These are phyloP conservation scores for Tricholoma matsutake DNA, from an alignment of 768 basidiomycete species.

Conservation along the genomic window DNA sequence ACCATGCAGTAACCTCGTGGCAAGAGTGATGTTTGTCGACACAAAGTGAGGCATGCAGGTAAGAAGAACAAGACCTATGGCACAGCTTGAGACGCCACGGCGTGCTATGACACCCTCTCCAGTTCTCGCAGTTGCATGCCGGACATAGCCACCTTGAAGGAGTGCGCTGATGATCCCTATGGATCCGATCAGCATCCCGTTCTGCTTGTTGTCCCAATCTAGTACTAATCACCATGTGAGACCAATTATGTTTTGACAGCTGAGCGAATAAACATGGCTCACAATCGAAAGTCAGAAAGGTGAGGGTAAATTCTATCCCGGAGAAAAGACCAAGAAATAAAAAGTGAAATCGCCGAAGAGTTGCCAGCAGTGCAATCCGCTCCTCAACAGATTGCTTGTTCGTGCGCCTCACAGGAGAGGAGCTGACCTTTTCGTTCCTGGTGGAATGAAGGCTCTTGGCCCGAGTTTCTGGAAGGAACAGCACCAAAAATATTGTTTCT, in stretches of 20 bases:
- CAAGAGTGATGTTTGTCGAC: constrained; percentile 36
- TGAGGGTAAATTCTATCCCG: constrained; percentile 94
- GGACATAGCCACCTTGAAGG: constrained; percentile 93
- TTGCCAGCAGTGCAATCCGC: constrained; percentile 54
- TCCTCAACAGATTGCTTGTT: constrained; percentile 37
- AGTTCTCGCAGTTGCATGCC: constrained; percentile 67
- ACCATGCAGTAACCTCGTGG: constrained; percentile 54
- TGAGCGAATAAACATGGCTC: constrained; percentile 29
- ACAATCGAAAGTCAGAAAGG: constrained; percentile 91
- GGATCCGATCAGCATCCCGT: constrained; percentile 78
- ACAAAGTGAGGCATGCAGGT: constrained; percentile 63
- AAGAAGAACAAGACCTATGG: constrained; percentile 66
- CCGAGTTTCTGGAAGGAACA: constrained; percentile 84
- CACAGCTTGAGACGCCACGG: constrained; percentile 74
- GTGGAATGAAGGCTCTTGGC: constrained; percentile 35
- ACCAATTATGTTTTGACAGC: background rate
- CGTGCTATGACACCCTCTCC: constrained; percentile 85
- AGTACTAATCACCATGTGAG: constrained; percentile 51
- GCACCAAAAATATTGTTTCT: constrained; percentile 77
- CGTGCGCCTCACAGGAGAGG: constrained; percentile 21
- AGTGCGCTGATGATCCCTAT: constrained; percentile 91
- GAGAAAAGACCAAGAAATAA: constrained; percentile 89
- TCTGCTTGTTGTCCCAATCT: constrained; percentile 87
- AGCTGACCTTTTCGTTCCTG: constrained; percentile 19
- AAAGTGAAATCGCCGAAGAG: constrained; percentile 72